phyloP scores from a whole-genome alignment of 2,329 filamentous ascomycete genomes.

The Fusarium lyarnte region DNA sequence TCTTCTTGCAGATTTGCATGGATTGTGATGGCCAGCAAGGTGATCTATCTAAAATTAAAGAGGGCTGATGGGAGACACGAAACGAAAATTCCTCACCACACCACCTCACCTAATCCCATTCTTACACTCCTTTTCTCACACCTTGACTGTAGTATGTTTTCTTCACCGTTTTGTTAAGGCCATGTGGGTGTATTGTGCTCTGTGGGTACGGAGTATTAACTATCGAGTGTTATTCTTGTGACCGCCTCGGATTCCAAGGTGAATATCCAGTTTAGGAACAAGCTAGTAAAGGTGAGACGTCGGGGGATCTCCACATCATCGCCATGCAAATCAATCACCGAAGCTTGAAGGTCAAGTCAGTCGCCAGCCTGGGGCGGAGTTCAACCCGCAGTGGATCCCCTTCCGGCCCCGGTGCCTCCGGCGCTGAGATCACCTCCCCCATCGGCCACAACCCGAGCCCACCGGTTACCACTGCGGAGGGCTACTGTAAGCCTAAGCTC shows the following conservation, averaged over 20 bases:
- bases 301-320: conserved; percentile 26
- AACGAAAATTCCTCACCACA: background rate
- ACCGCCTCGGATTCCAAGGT: conserved; percentile 33
- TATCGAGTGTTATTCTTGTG: conserved; percentile 1
- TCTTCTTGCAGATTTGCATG: conserved; percentile 3
- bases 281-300: conserved; percentile 31
- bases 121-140: background rate
- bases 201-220: conserved; percentile 11
- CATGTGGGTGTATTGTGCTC: conserved; percentile 12
- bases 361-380: conserved; percentile 36
- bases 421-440: conserved; percentile 33
- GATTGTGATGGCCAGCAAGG: background rate
- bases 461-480: conserved; percentile 11
- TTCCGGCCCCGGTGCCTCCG: conserved; percentile 37
- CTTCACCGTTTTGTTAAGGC: conserved; percentile 27
- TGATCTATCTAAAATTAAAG: background rate
- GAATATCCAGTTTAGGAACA: conserved; percentile 13
- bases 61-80: background rate
- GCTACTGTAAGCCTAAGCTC: background rate
- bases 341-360: conserved; percentile 29
- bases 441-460: conserved; percentile 43
- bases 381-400: conserved; percentile 30
- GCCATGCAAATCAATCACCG: conserved; percentile 40
- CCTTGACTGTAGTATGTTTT: background rate
- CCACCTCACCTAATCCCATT: background rate